Evolutionary conservation across 495 filamentous ascomycete species (phyloP), one percentile per base, ranked within the genome.

Genomic region (Xylaria bambusicola): DNA sequence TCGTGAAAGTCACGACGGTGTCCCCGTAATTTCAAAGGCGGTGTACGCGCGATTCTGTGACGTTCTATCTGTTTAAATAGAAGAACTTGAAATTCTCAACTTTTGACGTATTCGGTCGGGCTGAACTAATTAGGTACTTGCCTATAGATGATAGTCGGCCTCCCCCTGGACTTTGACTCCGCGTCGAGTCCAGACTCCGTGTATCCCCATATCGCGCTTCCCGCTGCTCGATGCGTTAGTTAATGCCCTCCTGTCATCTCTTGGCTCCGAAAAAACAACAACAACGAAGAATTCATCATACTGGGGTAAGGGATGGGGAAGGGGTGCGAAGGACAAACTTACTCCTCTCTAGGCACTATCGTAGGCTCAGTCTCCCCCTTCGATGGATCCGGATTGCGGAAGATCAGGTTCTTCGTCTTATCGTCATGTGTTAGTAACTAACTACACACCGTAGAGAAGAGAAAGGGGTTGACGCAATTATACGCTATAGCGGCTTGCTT

Each of bases 371-470:
- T 79, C 41, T 76, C 71, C 0, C 77, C 79, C 13, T 71, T 75
- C 0, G 71, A 69, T 0, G 47, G 56, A 31, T 81, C 71, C 3
- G 80, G 79, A 27, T 83, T 82, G 10, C 77, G 67, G 66, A 83
- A 81, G 18, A 81, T 66, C 35, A 82, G 66, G 44, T 82, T 79
- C 42, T 75, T 64, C 65, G 74, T 77, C 80, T 83, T n/a, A n/a
- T 33, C 27, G n/a, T n/a, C n/a, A n/a, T n/a, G n/a, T n/a, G n/a
- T n/a, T n/a, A n/a, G n/a, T n/a, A n/a, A n/a, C n/a, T n/a, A n/a
- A n/a, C n/a, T n/a, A n/a, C n/a, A n/a, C n/a, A n/a, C n/a, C n/a
- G n/a, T n/a, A n/a, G n/a, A n/a, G n/a, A n/a, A n/a, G n/a, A n/a
- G n/a, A n/a, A n/a, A n/a, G n/a, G n/a, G n/a, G n/a, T n/a, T n/a